These are phyloP conservation scores for Thinopyrum elongatum DNA, from an alignment of 176 grass and related monocot genomes.

Conservation along the genomic window DNA sequence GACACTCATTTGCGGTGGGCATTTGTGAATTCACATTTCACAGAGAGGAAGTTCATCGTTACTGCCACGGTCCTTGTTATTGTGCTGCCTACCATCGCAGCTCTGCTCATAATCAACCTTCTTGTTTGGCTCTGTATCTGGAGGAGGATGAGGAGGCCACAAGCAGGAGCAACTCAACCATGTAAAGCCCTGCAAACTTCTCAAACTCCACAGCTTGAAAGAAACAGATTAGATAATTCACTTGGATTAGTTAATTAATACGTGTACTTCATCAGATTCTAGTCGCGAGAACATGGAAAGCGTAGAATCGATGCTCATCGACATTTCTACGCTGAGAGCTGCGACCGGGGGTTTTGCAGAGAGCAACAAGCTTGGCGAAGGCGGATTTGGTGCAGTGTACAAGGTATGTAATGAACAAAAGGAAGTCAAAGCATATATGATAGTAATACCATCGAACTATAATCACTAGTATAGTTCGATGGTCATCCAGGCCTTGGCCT, in stretches of 20 bases:
- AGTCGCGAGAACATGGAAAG: slow-evolving; percentile 9
- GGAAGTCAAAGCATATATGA: not conserved
- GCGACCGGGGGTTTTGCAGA: slow-evolving; percentile 37
- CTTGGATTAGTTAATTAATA: not conserved
- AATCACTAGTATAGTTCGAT: not conserved
- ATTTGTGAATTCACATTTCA: slow-evolving; percentile 17
- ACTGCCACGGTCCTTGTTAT: slow-evolving; percentile 13
- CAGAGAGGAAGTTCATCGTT: slow-evolving; percentile 12
- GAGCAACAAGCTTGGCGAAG: slow-evolving; percentile 45
- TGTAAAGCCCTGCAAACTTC: slow-evolving; percentile 6
- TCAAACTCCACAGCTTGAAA: not conserved
- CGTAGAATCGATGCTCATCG: slow-evolving; percentile 33
- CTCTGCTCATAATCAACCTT: slow-evolving; percentile 24
- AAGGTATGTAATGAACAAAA: slow-evolving; percentile 22
- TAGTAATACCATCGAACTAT: not conserved
- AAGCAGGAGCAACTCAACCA: not conserved
- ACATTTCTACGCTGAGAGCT: slow-evolving; percentile 36
- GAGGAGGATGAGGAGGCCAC: not conserved
- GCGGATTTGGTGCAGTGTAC: slow-evolving; percentile 48
- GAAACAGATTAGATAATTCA: not conserved
- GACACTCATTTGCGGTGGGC: not conserved
- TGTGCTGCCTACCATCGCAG: slow-evolving; percentile 27
- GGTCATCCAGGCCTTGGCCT: no score
- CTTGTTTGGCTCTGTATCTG: slow-evolving; percentile 25
- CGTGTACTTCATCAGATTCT: not conserved